Base-by-base conservation (phyloP, 2,329 filamentous ascomycete genomes). In the Claviceps sp. region DNA sequence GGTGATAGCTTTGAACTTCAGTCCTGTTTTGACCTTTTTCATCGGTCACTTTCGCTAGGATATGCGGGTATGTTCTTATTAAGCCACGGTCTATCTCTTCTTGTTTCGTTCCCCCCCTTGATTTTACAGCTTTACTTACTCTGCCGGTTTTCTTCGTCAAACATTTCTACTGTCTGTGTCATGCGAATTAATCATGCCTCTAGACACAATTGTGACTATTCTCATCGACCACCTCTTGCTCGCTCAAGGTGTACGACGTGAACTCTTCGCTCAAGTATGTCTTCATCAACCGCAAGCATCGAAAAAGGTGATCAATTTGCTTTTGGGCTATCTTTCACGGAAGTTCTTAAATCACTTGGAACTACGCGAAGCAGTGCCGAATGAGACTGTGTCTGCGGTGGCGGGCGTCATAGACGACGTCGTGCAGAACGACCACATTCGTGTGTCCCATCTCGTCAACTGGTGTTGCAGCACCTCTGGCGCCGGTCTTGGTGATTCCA, bases 401-500 rank as follows among this genome's bases (percentile, higher is more conserved):
- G 78, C 84, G 18, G 73, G 75, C 3, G 62, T 85, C 18, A 67
- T 89, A 20, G 67, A 69, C 47, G 59, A 61, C 0, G 58, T 86
- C 1, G 62, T 82, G 2, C 65, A 65, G 1, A 62, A 70, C n/a
- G 72, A 77, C 49, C 63, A 72, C 16, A 60, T 64, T 16, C 68
- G 79, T n/a, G 76, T 72, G 55, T 69, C 67, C 8, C 69, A 81
- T 52, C 65, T 90, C 0, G 63, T 80, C 9, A 70, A 73, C 38
- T 91, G 86, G 85, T 72, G 89, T 42, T 75, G 78, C 13, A 75
- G 73, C 48, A 75, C 79, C 30, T 78, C 79, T 9, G 83, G 81
- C 0, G 82, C 82, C 46, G 83, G 82, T 1, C 67, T 83, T 41
- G 83, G 83, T 6, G 76, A 83, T 51, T 73, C 75, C 0, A 68